A percentile compares a stretch with the other conserved stretches of the same genome.
These are phyloP conservation scores for Ceratobasidium sp. DNA, from an alignment of 1,284 basidiomycete species.

Conservation along the genomic window DNA sequence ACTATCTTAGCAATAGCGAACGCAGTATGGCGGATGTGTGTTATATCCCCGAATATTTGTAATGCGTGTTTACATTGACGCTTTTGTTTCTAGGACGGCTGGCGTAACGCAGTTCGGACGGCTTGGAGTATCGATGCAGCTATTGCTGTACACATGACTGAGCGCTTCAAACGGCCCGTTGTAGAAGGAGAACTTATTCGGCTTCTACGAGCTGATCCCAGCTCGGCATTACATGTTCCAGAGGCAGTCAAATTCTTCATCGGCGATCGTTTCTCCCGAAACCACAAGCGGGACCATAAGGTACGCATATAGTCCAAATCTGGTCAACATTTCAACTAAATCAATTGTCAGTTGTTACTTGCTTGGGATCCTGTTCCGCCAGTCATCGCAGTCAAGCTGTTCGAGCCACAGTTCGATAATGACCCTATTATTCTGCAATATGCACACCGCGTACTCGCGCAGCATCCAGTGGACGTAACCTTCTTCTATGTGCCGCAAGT, in stretches of 20 bases:
- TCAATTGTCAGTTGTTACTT: constrained; percentile 74
- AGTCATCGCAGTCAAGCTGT: constrained; percentile 87
- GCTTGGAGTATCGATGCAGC: constrained; percentile 89
- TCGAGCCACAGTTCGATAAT: constrained; percentile 85
- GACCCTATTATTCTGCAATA: constrained; percentile 94
- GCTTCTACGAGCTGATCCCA: constrained; percentile 81
- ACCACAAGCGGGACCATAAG: constrained; percentile 77
- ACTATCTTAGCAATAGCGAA: constrained; percentile 71
- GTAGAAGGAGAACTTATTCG: constrained; percentile 79
- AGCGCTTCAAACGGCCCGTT: constrained; percentile 81
- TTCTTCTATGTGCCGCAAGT: constrained; percentile 99
- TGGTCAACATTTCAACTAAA: constrained; percentile 50
- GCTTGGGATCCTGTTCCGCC: constrained; percentile 93
- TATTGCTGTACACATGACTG: constrained; percentile 85
- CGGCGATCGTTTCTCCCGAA: constrained; percentile 70
- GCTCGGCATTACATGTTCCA: constrained; percentile 78
- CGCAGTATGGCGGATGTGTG: constrained; percentile 71
- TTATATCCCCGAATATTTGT: constrained; percentile 7
- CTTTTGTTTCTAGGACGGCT: constrained; percentile 67
- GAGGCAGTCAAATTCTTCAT: constrained; percentile 87
- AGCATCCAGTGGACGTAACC: constrained; percentile 93
- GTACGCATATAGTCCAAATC: constrained; percentile 59
- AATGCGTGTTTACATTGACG: constrained; percentile 5
- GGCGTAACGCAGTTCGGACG: constrained; percentile 76
- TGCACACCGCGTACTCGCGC: constrained; percentile 94